These are phyloP conservation scores for Teratosphaeria viscida DNA, from an alignment of 2,329 filamentous ascomycete species.

Conservation along the genomic window DNA sequence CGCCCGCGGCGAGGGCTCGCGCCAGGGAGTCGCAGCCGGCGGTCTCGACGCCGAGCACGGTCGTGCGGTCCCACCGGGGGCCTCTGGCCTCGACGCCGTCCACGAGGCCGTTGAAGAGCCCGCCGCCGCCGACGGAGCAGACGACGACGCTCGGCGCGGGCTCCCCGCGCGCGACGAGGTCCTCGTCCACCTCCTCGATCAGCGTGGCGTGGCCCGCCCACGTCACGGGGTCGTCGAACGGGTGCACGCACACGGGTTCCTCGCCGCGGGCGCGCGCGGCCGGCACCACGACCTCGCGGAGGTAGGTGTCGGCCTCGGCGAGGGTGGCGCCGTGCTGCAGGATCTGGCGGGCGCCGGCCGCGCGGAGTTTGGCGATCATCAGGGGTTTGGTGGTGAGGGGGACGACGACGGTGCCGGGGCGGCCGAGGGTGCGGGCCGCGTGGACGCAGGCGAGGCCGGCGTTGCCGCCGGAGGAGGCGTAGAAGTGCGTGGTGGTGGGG, in stretches of 20 bases:
- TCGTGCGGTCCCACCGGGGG: conserved; percentile 22
- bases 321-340: conserved; percentile 58
- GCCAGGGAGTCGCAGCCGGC: conserved; percentile 60
- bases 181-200: conserved; percentile 40
- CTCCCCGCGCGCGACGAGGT: conserved; percentile 27
- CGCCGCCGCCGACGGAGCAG: conserved; percentile 72
- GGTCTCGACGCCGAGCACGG: conserved; percentile 67
- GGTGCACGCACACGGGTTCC: conserved; percentile 53
- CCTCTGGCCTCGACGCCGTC: conserved; percentile 45
- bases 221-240: conserved; percentile 58
- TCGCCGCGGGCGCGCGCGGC: conserved; percentile 29
- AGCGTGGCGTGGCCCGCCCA: conserved; percentile 57
- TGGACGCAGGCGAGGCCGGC: conserved; percentile 73
- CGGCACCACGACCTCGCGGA: conserved; percentile 48
- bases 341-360: conserved; percentile 57
- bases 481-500: conserved; percentile 51
- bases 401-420: conserved; percentile 65
- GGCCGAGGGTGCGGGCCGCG: conserved; percentile 53
- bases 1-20: conserved; percentile 46
- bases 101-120: conserved; percentile 66
- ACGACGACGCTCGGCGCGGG: conserved; percentile 57
- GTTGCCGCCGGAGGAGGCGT: conserved; percentile 70
- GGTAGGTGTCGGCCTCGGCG: conserved; percentile 57
- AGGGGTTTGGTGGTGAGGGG: conserved; percentile 53
- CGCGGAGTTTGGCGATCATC: conserved; percentile 61